These are phyloP conservation scores for Zygotorulaspora mrakii DNA, from an alignment of 1,139 yeast species.

Conservation along the genomic window DNA sequence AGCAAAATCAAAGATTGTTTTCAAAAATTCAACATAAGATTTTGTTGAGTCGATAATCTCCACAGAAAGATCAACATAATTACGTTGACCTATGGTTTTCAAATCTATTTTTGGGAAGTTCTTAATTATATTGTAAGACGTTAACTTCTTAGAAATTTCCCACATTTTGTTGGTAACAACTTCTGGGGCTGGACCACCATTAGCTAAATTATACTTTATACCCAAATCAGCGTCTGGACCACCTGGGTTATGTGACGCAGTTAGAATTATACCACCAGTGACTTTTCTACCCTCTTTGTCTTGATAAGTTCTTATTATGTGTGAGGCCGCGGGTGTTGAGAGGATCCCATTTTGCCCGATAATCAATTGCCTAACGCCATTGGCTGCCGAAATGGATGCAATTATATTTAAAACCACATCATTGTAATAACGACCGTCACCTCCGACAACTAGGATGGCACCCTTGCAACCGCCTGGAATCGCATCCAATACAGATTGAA, in stretches of 20 bases:
- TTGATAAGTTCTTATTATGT: slow-evolving; percentile 69
- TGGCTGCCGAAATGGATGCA: slow-evolving; percentile 81
- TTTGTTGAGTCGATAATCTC: slow-evolving; percentile 80
- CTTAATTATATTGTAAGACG: slow-evolving; percentile 53
- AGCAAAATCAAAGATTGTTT: slow-evolving; percentile 82
- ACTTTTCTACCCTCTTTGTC: slow-evolving; percentile 43
- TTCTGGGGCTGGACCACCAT: slow-evolving; percentile 99
- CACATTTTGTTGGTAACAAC: slow-evolving; percentile 82
- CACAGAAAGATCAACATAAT: slow-evolving; percentile 53
- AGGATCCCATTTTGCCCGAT: slow-evolving; percentile 85
- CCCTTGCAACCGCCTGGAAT: slow-evolving; percentile 84
- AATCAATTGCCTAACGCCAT: slow-evolving; percentile 79
- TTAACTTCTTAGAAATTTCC: slow-evolving; percentile 59
- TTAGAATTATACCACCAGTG: slow-evolving; percentile 93
- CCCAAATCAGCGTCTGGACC: slow-evolving; percentile 93
- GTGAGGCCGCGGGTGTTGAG: slow-evolving; percentile 95
- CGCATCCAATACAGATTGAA: slow-evolving; percentile 78
- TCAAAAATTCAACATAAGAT: slow-evolving; percentile 75
- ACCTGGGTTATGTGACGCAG: slow-evolving; percentile 99
- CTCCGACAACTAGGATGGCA: slow-evolving; percentile 86
- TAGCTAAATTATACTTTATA: slow-evolving; percentile 88
- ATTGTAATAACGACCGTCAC: slow-evolving; percentile 94
- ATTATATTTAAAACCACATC: slow-evolving; percentile 77
- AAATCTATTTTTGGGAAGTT: slow-evolving; percentile 62
- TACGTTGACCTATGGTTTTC: slow-evolving; percentile 49